Conservation (phyloP, 1,139 yeast species). For the Sugiyamaella paludigena region DNA sequence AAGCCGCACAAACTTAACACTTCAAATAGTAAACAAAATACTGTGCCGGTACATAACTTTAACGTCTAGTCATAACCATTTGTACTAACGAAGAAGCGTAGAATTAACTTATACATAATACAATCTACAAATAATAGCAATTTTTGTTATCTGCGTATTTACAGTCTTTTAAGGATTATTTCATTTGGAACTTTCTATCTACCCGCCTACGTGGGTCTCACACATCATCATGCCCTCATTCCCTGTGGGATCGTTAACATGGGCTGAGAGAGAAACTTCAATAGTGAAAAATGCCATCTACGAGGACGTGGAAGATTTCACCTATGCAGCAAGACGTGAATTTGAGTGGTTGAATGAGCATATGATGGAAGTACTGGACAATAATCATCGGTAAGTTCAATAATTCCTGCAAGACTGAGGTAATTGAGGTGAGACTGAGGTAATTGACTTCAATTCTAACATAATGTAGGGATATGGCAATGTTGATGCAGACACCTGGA, state of each 20-base stretch:
- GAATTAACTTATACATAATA: too few species aligned
- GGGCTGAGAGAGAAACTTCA: conserved; percentile 45
- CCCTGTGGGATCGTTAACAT: conserved; percentile 43
- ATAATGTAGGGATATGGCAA: not conserved
- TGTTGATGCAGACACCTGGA: conserved; percentile 5
- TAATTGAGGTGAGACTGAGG: conserved; percentile 20
- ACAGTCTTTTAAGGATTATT: too few species aligned
- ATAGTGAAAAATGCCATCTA: conserved; percentile 35
- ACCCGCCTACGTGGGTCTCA: too few species aligned
- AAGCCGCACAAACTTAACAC: too few species aligned
- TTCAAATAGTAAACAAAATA: too few species aligned
- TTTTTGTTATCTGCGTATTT: too few species aligned
- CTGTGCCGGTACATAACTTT: too few species aligned
- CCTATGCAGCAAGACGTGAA: conserved; percentile 41
- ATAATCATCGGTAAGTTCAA: conserved; percentile 2
- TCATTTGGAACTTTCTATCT: too few species aligned
- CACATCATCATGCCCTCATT: not conserved
- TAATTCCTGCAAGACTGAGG: conserved; percentile 23
- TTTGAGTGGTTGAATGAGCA: conserved; percentile 43
- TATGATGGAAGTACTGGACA: conserved; percentile 29
- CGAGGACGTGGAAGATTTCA: conserved; percentile 41
- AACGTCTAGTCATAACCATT: too few species aligned
- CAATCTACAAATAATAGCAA: too few species aligned
- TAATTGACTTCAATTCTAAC: conserved; percentile 2
- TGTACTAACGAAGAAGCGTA: too few species aligned